Conservation (phyloP, 2,329 filamentous ascomycete species). For the Aspergillus amoenus region DNA sequence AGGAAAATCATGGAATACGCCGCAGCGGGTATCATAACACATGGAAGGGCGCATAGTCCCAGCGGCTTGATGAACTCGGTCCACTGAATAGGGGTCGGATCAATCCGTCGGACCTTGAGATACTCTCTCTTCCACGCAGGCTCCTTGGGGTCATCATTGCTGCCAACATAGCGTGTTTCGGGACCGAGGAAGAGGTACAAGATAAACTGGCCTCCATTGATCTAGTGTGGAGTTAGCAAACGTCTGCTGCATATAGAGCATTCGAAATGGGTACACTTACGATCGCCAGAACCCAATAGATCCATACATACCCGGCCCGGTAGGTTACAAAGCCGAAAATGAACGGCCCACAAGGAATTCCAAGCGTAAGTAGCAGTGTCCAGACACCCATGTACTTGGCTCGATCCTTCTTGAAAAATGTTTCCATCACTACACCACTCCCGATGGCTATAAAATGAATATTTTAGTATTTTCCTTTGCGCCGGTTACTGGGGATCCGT, state of each 20-base stretch:
- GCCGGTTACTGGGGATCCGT: not conserved
- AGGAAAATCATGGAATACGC: slow-evolving; percentile 61
- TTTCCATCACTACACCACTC: slow-evolving; percentile 58
- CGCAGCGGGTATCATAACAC: slow-evolving; percentile 53
- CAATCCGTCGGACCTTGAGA: slow-evolving; percentile 51
- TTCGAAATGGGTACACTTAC: slow-evolving; percentile 26
- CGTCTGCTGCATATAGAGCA: not conserved
- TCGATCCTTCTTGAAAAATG: slow-evolving; percentile 57
- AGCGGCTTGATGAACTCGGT: slow-evolving; percentile 56
- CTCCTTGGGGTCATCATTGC: slow-evolving; percentile 25
- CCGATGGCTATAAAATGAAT: slow-evolving; percentile 45
- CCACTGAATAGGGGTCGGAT: slow-evolving; percentile 49
- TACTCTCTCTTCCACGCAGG: slow-evolving; percentile 47
- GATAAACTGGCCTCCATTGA: slow-evolving; percentile 57
- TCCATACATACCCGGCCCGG: slow-evolving; percentile 57
- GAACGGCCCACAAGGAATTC: slow-evolving; percentile 46
- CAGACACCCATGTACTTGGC: slow-evolving; percentile 58
- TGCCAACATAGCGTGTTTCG: slow-evolving; percentile 54
- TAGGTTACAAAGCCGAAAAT: slow-evolving; percentile 48
- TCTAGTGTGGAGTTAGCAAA: slow-evolving; percentile 33
- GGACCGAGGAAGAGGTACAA: slow-evolving; percentile 56
- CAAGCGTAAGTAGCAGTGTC: slow-evolving; percentile 54
- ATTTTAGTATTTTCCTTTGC: not conserved
- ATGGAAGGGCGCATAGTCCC: slow-evolving; percentile 46
- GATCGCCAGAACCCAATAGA: slow-evolving; percentile 59